phyloP scores from a whole-genome alignment of 1,284 basidiomycete species.

The Sanguinoderma infundibulare region DNA sequence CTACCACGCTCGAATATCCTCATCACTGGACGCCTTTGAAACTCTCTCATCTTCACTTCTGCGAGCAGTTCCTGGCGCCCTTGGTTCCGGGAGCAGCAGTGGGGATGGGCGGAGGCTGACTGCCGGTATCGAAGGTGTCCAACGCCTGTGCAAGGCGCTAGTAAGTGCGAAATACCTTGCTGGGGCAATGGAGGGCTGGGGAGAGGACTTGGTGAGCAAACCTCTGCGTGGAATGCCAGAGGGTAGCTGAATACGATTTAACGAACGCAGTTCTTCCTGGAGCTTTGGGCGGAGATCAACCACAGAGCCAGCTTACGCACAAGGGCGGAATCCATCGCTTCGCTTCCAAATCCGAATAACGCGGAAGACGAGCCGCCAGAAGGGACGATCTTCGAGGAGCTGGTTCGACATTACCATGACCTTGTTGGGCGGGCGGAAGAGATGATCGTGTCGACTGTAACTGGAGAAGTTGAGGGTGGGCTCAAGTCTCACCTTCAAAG shows the following conservation, averaged over 20 bases:
- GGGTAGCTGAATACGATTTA: background rate
- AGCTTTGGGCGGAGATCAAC: slow-evolving; percentile 83
- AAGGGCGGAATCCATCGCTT: slow-evolving; percentile 49
- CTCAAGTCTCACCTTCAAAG: slow-evolving; percentile 64
- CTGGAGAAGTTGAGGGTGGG: slow-evolving; percentile 75
- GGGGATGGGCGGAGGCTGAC: slow-evolving; percentile 68
- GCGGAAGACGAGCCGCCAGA: slow-evolving; percentile 45
- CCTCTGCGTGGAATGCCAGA: background rate
- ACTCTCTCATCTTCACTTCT: slow-evolving; percentile 86
- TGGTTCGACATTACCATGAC: slow-evolving; percentile 65
- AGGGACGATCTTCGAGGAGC: slow-evolving; percentile 78
- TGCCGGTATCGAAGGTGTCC: slow-evolving; percentile 79
- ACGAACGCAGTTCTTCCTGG: slow-evolving; percentile 78
- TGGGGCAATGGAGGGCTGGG: slow-evolving; percentile 75
- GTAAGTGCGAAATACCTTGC: slow-evolving; percentile 78
- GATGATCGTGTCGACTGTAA: slow-evolving; percentile 82
- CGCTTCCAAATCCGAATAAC: slow-evolving; percentile 52
- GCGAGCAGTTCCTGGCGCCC: slow-evolving; percentile 89
- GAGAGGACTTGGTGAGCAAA: slow-evolving; percentile 76
- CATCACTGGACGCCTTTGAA: slow-evolving; percentile 93
- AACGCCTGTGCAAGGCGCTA: slow-evolving; percentile 82
- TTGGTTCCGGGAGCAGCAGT: slow-evolving; percentile 52
- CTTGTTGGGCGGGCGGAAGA: slow-evolving; percentile 80
- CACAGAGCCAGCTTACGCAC: slow-evolving; percentile 57
- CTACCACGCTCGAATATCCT: slow-evolving; percentile 80